Evolutionary conservation across 2,329 filamentous ascomycete species (phyloP).

Genomic region (Acrocalymma vagum): DNA sequence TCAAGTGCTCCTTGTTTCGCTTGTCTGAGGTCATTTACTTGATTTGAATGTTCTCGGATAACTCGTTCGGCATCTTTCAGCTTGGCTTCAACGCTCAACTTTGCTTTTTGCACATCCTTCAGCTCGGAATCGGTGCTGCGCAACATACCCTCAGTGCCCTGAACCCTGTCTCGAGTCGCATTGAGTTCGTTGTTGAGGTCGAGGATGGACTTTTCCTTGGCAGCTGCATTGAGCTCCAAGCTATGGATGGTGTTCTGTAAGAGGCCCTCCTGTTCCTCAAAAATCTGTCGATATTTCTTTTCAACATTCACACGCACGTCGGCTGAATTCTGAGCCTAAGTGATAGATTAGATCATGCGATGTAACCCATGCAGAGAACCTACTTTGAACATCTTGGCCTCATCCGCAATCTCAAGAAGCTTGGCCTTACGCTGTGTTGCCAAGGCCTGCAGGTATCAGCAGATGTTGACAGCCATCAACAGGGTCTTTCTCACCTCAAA

Average conservation of each 20-base stretch:
- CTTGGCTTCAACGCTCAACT: conserved; percentile 11
- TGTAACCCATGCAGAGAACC: too few species aligned
- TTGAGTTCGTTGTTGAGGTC: conserved; percentile 12
- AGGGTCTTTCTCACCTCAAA: background rate
- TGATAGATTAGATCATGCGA: too few species aligned
- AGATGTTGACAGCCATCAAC: background rate
- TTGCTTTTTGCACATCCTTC: conserved; percentile 14
- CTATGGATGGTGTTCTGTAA: conserved; percentile 22
- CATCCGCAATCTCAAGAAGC: background rate
- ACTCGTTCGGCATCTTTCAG: conserved; percentile 8
- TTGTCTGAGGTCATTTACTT: conserved; percentile 3
- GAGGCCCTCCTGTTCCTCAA: conserved; percentile 20
- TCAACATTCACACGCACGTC: conserved; percentile 8
- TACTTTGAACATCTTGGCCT: conserved; percentile 2
- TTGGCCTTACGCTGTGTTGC: background rate
- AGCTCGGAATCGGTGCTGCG: conserved; percentile 11
- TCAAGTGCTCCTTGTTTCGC: conserved; percentile 11
- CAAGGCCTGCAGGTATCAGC: background rate
- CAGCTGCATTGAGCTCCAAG: conserved; percentile 18
- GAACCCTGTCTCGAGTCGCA: conserved; percentile 9
- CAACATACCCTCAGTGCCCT: conserved; percentile 10
- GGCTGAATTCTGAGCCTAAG: too few species aligned
- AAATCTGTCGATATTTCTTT: conserved; percentile 11
- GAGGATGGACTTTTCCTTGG: conserved; percentile 15
- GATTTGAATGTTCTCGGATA: conserved; percentile 3